Evolutionary conservation across 73 alveolate species (phyloP).

Genomic region (Paramecium bursaria): DNA sequence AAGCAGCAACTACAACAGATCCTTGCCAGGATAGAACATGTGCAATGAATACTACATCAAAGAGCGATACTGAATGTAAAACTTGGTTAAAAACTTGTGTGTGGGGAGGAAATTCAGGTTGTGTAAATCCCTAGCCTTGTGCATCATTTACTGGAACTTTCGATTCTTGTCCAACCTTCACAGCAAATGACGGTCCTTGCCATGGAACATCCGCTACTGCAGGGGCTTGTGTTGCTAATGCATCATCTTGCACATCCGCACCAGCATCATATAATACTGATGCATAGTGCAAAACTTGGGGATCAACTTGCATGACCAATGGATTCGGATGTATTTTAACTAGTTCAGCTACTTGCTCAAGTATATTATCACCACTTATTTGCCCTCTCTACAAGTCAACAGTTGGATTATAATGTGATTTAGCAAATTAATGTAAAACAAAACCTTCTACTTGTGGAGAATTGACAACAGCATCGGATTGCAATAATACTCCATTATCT

Average conservation of each 20-base stretch:
- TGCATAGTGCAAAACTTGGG: constrained; percentile 17
- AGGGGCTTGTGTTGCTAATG: neutral
- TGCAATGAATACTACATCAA: constrained; percentile 15
- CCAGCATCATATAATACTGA: constrained; percentile 47
- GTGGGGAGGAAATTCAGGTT: constrained; percentile 43
- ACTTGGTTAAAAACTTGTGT: neutral
- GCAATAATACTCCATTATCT: constrained; percentile 45
- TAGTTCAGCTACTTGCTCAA: neutral
- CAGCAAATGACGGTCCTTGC: constrained; percentile 50
- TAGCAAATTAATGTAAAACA: too few species aligned
- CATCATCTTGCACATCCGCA: constrained; percentile 5
- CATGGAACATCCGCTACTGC: constrained; percentile 4
- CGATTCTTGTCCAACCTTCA: constrained; percentile 31
- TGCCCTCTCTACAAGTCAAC: too few species aligned
- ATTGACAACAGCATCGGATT: neutral
- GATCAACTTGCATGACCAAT: constrained; percentile 19
- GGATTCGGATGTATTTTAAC: constrained; percentile 19
- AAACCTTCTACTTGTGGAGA: constrained; percentile 22
- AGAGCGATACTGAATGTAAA: constrained; percentile 24
- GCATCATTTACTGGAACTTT: constrained; percentile 21
- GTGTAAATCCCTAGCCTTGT: constrained; percentile 52
- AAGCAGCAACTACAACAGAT: constrained; percentile 33
- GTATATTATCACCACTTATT: too few species aligned
- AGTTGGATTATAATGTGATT: too few species aligned
- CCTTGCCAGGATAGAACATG: constrained; percentile 23